Percentiles rank a stretch among this genome's conserved stretches.
Conservation (phyloP, 1,284 basidiomycete genomes). For the Cerioporus squamosus region DNA sequence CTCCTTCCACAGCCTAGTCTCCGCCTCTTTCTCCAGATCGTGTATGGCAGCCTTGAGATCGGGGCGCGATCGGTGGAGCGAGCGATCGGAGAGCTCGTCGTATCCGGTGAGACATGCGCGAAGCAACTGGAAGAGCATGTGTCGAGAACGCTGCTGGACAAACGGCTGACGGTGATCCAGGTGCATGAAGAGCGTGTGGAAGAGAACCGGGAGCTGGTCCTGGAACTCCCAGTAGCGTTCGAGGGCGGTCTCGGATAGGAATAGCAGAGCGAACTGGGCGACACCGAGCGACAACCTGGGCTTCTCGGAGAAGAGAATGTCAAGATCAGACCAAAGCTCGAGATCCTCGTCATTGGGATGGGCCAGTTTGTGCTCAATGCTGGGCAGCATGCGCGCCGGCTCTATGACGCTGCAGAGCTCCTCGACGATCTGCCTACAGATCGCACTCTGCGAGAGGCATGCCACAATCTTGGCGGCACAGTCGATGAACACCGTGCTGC, state of each 20-base stretch:
- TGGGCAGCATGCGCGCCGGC: conserved; percentile 82
- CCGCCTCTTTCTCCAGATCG: conserved; percentile 62
- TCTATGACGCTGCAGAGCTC: conserved; percentile 87
- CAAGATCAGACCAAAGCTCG: conserved; percentile 75
- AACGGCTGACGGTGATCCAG: conserved; percentile 78
- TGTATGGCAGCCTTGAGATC: conserved; percentile 56
- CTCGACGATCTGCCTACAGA: conserved; percentile 78
- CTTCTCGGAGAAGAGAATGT: conserved; percentile 73
- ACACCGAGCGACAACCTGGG: conserved; percentile 72
- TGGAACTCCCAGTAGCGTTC: conserved; percentile 80
- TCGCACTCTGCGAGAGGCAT: conserved; percentile 80
- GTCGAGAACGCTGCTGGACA: conserved; percentile 72
- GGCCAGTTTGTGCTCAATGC: conserved; percentile 69
- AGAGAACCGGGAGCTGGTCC: conserved; percentile 71
- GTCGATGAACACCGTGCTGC: conserved; percentile 77
- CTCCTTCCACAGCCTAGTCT: conserved; percentile 73
- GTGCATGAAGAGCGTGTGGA: conserved; percentile 86
- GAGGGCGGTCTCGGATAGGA: conserved; percentile 83
- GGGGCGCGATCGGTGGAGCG: conserved; percentile 47
- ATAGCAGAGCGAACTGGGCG: conserved; percentile 88
- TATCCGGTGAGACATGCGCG: conserved; percentile 80
- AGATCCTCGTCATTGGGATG: conserved; percentile 75
- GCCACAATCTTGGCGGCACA: conserved; percentile 87
- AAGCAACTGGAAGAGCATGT: conserved; percentile 80
- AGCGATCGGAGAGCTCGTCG: conserved; percentile 63